phyloP scores from a whole-genome alignment of 352 stramenopile species.

The Aphanomyces invadans region DNA sequence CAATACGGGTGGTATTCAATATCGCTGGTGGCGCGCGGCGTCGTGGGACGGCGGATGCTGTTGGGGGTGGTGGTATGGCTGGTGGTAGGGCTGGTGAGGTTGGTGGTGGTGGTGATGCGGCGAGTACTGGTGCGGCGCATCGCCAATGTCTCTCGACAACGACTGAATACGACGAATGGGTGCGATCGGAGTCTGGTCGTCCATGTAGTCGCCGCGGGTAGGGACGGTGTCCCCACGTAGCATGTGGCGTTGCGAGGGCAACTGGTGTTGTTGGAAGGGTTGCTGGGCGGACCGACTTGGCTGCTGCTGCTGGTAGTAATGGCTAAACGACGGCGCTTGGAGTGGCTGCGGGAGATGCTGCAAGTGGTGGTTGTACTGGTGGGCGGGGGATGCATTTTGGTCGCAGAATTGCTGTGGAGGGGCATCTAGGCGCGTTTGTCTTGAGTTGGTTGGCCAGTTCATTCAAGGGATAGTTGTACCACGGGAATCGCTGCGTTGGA shows the following conservation, averaged over 20 bases:
- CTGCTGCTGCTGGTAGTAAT: neutral
- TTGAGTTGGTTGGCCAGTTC: no score
- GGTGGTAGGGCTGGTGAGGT: neutral
- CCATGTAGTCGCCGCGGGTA: neutral
- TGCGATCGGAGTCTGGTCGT: neutral
- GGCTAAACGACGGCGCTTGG: neutral
- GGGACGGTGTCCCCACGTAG: no score
- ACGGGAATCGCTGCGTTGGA: constrained; percentile 14
- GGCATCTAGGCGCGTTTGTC: no score
- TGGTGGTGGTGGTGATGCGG: neutral
- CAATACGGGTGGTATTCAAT: constrained; percentile 10
- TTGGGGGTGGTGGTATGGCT: neutral
- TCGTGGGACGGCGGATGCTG: neutral
- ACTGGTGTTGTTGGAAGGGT: neutral
- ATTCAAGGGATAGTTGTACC: neutral
- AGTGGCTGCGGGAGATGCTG: neutral
- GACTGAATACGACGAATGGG: neutral
- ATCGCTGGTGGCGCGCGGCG: neutral
- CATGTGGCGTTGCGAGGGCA: neutral
- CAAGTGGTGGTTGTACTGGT: neutral
- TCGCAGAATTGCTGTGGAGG: no score
- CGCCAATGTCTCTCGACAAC: neutral
- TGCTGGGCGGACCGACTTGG: no score
- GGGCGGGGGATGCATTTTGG: no score
- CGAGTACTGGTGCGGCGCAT: neutral